Percentiles rank a stretch among this genome's conserved stretches.
Evolutionary conservation across 2,329 filamentous ascomycete genomes (phyloP).

Genomic region (Epichloe amarillans): DNA sequence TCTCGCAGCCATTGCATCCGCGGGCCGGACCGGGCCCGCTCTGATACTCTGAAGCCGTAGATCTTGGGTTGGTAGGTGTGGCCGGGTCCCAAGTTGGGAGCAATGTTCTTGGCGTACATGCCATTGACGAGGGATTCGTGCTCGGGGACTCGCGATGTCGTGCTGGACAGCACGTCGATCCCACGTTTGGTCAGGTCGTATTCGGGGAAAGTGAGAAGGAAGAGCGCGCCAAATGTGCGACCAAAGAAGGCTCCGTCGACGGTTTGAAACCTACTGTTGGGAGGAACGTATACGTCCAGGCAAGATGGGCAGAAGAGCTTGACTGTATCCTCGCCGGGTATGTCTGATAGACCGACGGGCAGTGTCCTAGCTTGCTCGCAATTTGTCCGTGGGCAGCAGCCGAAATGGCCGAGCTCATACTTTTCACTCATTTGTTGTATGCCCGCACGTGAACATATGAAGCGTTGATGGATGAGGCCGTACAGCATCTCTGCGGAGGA

Average conservation of each 20-base stretch:
- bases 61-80: conserved; percentile 92
- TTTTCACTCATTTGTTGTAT: conserved; percentile 99
- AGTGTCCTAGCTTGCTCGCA: conserved; percentile 84
- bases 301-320: conserved; percentile 97
- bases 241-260: conserved; percentile 98
- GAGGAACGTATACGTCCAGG: conserved; percentile 91
- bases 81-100: conserved; percentile 66
- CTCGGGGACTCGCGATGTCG: conserved; percentile 20
- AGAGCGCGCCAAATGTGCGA: conserved; percentile 90
- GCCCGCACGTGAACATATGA: conserved; percentile 89
- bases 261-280: conserved; percentile 92
- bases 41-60: conserved; percentile 91
- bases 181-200: conserved; percentile 72
- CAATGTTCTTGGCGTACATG: conserved; percentile 74
- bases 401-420: conserved; percentile 94
- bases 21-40: conserved; percentile 77
- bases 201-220: conserved; percentile 97
- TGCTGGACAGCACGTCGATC: conserved; percentile 37
- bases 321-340: conserved; percentile 91
- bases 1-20: conserved; percentile 94
- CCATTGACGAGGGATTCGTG: conserved; percentile 61
- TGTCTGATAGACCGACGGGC: conserved; percentile 86
- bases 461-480: conserved; percentile 94
- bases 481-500: conserved; percentile 97
- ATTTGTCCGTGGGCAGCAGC: conserved; percentile 84